Evolutionary conservation across 1,284 basidiomycete genomes (phyloP).

Genomic region (Cryptococcus floricola): DNA sequence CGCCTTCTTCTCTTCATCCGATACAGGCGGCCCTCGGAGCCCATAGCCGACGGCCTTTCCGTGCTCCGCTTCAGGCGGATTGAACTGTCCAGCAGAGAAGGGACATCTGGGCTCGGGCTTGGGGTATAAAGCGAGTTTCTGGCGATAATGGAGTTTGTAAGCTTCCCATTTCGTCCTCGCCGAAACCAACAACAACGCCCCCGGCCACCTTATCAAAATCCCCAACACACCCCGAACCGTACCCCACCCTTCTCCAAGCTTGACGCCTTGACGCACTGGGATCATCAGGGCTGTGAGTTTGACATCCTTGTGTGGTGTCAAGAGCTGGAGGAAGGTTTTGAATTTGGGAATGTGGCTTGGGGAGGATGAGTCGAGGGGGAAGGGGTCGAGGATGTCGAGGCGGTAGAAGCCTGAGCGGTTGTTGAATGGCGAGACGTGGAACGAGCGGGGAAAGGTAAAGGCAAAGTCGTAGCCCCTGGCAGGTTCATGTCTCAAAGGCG

Average conservation of each 20-base stretch:
- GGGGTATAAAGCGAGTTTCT: constrained; percentile 60
- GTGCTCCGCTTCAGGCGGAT: constrained; percentile 20
- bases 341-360: constrained; percentile 18
- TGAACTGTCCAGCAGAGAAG: constrained; percentile 31
- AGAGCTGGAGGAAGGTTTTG: constrained; percentile 31
- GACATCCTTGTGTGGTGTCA: constrained; percentile 38
- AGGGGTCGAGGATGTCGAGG: constrained; percentile 52
- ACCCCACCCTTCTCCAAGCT: constrained; percentile 28
- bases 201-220: constrained; percentile 55
- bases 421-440: constrained; percentile 79
- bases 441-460: constrained; percentile 67
- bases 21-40: constrained; percentile 49
- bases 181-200: constrained; percentile 60
- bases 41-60: constrained; percentile 6
- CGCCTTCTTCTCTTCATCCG: constrained; percentile 51
- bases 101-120: constrained; percentile 58
- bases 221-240: constrained; percentile 44
- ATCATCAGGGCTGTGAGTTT: constrained; percentile 57
- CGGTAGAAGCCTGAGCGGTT: constrained; percentile 67
- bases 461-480: constrained; percentile 56
- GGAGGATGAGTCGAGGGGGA: constrained; percentile 21
- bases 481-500: constrained; percentile 9
- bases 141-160: constrained; percentile 62
- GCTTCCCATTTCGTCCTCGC: constrained; percentile 66
- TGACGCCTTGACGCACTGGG: constrained; percentile 52